Conservation (phyloP, 1,139 yeast species). For the Debaryomyces sp. region DNA sequence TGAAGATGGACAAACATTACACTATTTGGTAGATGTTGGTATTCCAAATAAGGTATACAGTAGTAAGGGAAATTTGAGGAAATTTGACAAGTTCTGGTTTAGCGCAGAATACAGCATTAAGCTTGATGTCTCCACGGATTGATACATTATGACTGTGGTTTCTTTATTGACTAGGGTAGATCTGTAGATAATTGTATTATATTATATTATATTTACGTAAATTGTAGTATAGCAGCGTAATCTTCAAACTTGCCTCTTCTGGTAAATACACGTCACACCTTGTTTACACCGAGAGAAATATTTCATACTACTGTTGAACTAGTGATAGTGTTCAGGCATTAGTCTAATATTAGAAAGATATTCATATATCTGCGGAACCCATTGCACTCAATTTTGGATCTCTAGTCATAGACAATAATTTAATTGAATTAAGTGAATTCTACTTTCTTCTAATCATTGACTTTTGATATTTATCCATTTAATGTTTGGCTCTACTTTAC, state of each 20-base stretch:
- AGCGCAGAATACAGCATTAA: conserved; percentile 37
- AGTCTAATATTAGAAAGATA: not conserved
- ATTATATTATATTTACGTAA: not conserved
- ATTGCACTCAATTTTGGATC: not conserved
- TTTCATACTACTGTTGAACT: not conserved
- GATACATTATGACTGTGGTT: not conserved
- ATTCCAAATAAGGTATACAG: conserved; percentile 57
- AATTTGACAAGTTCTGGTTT: conserved; percentile 49
- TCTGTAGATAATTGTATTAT: conserved; percentile 4
- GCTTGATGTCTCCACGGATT: conserved; percentile 22
- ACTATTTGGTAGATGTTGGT: conserved; percentile 74
- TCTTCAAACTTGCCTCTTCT: conserved; percentile 1
- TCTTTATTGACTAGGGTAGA: conserved; percentile 1
- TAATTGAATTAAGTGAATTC: not conserved
- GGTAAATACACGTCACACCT: not conserved
- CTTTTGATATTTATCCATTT: not conserved
- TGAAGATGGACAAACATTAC: conserved; percentile 43
- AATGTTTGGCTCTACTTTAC: conserved; percentile 6
- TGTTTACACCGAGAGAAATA: conserved; percentile 5
- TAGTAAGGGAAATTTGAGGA: conserved; percentile 42
- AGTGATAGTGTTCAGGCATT: not conserved
- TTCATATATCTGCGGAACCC: not conserved
- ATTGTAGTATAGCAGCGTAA: conserved; percentile 3
- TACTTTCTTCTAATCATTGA: not conserved
- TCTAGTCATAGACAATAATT: not conserved